Evolutionary conservation across 163 green algal species (phyloP).

Genomic region (Trebouxia gelatinosa): DNA sequence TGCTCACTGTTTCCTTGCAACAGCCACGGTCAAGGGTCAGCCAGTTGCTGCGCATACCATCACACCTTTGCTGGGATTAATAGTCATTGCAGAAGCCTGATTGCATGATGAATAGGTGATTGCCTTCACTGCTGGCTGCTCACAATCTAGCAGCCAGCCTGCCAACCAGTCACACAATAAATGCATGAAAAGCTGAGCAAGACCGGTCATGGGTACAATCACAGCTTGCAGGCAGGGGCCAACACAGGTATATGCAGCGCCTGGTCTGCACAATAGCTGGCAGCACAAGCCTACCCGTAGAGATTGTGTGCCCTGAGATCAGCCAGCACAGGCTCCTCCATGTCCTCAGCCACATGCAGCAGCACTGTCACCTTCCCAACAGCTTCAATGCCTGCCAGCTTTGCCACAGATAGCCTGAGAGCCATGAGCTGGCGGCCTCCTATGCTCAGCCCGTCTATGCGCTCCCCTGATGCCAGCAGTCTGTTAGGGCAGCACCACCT

Average conservation of each 20-base stretch:
- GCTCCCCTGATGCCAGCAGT: conserved; percentile 10
- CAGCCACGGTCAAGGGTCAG: too few relatives aligned
- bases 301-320: conserved; percentile 22
- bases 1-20: too few relatives aligned
- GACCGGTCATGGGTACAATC: too few relatives aligned
- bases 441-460: conserved; percentile 20
- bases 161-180: too few relatives aligned
- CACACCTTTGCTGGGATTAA: too few relatives aligned
- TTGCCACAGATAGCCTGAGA: conserved; percentile 7
- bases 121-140: too few relatives aligned
- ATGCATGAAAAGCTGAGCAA: too few relatives aligned
- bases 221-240: background rate
- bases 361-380: conserved; percentile 17
- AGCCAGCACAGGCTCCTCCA: conserved; percentile 10
- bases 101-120: too few relatives aligned
- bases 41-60: too few relatives aligned
- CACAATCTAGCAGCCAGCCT: too few relatives aligned
- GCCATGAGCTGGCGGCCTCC: conserved; percentile 24
- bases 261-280: background rate
- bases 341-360: conserved; percentile 15
- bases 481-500: conserved; percentile 26
- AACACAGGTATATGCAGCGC: background rate
- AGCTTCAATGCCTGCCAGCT: conserved; percentile 18
- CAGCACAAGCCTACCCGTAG: conserved; percentile 10
- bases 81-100: too few relatives aligned